Conservation (phyloP, 441 rosid genomes). For the Lepidium campestre region DNA sequence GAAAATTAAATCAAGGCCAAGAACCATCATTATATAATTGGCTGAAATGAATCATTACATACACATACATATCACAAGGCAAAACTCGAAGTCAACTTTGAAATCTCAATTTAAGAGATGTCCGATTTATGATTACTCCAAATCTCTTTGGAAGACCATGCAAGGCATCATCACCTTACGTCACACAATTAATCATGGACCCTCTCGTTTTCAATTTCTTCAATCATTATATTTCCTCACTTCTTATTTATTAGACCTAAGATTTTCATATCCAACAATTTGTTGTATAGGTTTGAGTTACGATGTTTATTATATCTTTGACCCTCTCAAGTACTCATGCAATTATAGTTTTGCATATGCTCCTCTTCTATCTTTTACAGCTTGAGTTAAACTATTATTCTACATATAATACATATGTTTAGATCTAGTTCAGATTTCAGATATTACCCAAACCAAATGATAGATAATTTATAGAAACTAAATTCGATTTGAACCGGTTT, state of each 20-base stretch:
- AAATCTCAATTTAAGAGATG: constrained; percentile 27
- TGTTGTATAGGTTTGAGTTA: constrained; percentile 17
- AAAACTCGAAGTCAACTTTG: constrained; percentile 30
- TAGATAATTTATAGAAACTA: too few relatives aligned
- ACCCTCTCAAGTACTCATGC: not conserved
- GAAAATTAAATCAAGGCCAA: constrained; percentile 7
- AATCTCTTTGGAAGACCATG: constrained; percentile 32
- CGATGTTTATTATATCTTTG: constrained; percentile 10
- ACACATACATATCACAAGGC: not conserved
- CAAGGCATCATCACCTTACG: constrained; percentile 31
- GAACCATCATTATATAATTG: constrained; percentile 19
- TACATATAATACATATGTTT: too few relatives aligned
- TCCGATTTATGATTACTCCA: constrained; percentile 29
- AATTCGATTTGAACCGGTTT: too few relatives aligned
- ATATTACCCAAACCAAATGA: too few relatives aligned
- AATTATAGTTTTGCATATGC: not conserved
- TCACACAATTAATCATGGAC: constrained; percentile 17
- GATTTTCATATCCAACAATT: not conserved
- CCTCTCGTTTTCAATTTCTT: constrained; percentile 18
- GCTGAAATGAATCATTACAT: constrained; percentile 3
- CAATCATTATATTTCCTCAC: constrained; percentile 18
- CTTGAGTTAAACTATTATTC: not conserved
- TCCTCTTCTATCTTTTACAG: not conserved
- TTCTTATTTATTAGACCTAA: constrained; percentile 22
- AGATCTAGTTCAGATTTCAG: too few relatives aligned